Percentiles rank a stretch among this genome's conserved stretches.
These are phyloP conservation scores for Micromonas pusilla DNA, from an alignment of 139 green algal species.

Conservation along the genomic window DNA sequence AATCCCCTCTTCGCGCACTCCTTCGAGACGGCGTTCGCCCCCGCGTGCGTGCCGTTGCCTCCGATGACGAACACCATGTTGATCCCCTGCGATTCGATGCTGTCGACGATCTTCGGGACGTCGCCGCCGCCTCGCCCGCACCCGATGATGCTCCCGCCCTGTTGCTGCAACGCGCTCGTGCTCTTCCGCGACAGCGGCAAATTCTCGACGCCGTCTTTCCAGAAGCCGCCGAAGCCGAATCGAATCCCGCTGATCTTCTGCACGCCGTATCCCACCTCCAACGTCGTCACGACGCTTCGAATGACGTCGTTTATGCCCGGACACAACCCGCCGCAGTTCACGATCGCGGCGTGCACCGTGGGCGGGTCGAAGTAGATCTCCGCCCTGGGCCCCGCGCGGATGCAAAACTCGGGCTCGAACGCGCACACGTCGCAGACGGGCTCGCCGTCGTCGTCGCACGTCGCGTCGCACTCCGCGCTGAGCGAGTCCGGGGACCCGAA, in stretches of 20 bases:
- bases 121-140: slow-evolving; percentile 86
- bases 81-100: slow-evolving; percentile 87
- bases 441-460: background rate
- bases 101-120: slow-evolving; percentile 91
- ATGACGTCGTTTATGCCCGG: slow-evolving; percentile 97
- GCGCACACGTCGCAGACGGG: background rate
- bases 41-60: slow-evolving; percentile 42
- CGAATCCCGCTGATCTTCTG: slow-evolving; percentile 21
- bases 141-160: slow-evolving; percentile 92
- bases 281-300: slow-evolving; percentile 46
- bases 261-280: slow-evolving; percentile 28
- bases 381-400: background rate
- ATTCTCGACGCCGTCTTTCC: background rate
- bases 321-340: slow-evolving; percentile 95
- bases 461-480: background rate
- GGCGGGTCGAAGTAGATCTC: slow-evolving; percentile 61
- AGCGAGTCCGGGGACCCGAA: background rate
- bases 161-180: slow-evolving; percentile 90
- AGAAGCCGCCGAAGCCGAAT: slow-evolving; percentile 23
- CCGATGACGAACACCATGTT: slow-evolving; percentile 63
- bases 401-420: background rate
- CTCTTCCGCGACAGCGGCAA: slow-evolving; percentile 68
- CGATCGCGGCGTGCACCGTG: slow-evolving; percentile 76
- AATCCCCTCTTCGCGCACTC: slow-evolving; percentile 30
- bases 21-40: slow-evolving; percentile 35